Evolutionary conservation across 352 stramenopile genomes (phyloP).

Genomic region (Phytophthora aleatoria): DNA sequence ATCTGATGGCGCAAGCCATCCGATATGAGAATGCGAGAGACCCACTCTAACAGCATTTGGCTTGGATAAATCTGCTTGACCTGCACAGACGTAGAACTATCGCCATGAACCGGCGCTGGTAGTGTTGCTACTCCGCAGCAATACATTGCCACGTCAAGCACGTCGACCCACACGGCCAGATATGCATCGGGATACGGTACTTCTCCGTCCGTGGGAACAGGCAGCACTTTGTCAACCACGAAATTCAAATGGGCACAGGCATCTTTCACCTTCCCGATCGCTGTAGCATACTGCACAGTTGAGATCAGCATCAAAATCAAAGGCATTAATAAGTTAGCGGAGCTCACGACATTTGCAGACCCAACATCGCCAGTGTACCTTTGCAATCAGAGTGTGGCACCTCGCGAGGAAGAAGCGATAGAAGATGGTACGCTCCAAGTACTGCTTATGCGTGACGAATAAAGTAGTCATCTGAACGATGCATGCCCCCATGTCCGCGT

Average conservation of each 20-base stretch:
- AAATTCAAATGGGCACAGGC: constrained; percentile 60
- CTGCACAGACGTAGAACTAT: constrained; percentile 1
- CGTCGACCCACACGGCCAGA: constrained; percentile 59
- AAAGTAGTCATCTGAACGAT: constrained; percentile 66
- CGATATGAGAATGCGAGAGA: constrained; percentile 46
- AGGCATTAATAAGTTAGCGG: background rate
- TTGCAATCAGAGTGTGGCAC: constrained; percentile 68
- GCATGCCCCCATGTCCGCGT: constrained; percentile 65
- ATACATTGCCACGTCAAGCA: constrained; percentile 56
- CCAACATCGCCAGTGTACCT: constrained; percentile 38
- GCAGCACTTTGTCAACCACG: constrained; percentile 56
- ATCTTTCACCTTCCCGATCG: constrained; percentile 58
- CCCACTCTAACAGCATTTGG: constrained; percentile 54
- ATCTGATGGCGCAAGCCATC: constrained; percentile 51
- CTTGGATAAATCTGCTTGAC: constrained; percentile 61
- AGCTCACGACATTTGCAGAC: background rate
- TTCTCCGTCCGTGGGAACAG: constrained; percentile 27
- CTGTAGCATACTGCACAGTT: constrained; percentile 53
- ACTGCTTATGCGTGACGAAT: constrained; percentile 50
- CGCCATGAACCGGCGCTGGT: constrained; percentile 1
- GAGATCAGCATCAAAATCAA: background rate
- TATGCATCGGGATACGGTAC: constrained; percentile 55
- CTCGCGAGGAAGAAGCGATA: constrained; percentile 58
- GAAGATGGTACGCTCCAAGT: constrained; percentile 52
- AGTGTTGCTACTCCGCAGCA: constrained; percentile 43